phyloP scores from a whole-genome alignment of 2,329 filamentous ascomycete species.

The Alternaria novae-zelandiae region DNA sequence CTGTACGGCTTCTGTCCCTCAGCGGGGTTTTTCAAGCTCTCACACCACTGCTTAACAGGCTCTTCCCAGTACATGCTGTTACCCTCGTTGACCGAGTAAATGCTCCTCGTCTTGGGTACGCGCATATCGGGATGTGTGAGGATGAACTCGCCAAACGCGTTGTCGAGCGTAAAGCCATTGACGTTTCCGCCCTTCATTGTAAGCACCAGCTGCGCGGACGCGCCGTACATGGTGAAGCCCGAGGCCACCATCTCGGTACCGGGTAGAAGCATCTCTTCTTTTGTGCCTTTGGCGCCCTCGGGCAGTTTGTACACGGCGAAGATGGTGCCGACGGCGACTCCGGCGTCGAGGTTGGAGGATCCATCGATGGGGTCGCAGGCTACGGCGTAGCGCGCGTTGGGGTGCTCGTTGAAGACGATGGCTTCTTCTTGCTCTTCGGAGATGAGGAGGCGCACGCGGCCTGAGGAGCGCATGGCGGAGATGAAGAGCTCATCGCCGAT shows the following conservation, averaged over 20 bases:
- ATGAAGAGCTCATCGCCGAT: slow-evolving; percentile 99
- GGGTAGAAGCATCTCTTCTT: slow-evolving; percentile 86
- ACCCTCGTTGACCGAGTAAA: slow-evolving; percentile 99
- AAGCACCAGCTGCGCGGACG: slow-evolving; percentile 92
- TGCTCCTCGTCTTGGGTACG: slow-evolving; percentile 78
- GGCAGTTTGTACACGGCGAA: slow-evolving; percentile 92
- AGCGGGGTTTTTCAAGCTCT: slow-evolving; percentile 82
- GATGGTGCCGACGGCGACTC: slow-evolving; percentile 97
- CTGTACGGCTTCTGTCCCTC: slow-evolving; percentile 87
- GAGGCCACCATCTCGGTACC: slow-evolving; percentile 91
- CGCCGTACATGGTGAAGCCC: slow-evolving; percentile 99
- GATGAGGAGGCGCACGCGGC: slow-evolving; percentile 89
- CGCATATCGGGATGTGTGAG: slow-evolving; percentile 94
- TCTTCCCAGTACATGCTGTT: slow-evolving; percentile 98
- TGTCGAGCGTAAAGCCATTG: slow-evolving; percentile 98
- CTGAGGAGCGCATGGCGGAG: slow-evolving; percentile 89
- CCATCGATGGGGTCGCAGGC: slow-evolving; percentile 98
- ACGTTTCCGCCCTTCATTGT: slow-evolving; percentile 93
- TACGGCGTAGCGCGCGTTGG: slow-evolving; percentile 84
- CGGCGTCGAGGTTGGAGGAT: slow-evolving; percentile 95
- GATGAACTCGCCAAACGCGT: slow-evolving; percentile 97
- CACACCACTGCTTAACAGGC: slow-evolving; percentile 83
- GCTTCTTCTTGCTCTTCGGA: slow-evolving; percentile 96
- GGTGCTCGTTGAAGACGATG: slow-evolving; percentile 81
- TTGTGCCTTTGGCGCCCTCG: slow-evolving; percentile 74